Evolutionary conservation across 2,329 filamentous ascomycete genomes (phyloP).

Genomic region (Colletotrichum chrysophilum): DNA sequence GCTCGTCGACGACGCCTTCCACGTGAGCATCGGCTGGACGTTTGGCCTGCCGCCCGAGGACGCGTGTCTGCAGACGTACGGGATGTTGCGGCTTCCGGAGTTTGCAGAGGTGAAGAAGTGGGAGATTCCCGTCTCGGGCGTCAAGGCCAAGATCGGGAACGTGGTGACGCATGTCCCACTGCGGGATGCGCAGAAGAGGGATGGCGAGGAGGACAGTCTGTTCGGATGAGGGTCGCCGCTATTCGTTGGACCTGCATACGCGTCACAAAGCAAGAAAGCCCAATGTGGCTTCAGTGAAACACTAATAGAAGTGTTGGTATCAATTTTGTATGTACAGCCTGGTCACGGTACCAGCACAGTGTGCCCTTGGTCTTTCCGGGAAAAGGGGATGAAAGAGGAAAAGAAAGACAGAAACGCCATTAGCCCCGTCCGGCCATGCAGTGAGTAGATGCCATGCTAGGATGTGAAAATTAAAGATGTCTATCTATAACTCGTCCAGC

Average conservation of each 20-base stretch:
- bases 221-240: not conserved
- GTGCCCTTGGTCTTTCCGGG: not conserved
- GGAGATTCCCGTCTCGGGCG: slow-evolving; percentile 58
- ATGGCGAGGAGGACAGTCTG: not conserved
- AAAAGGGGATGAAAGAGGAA: not conserved
- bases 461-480: not conserved
- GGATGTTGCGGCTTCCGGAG: slow-evolving; percentile 27
- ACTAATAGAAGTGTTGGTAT: not conserved
- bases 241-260: not conserved
- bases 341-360: not conserved
- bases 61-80: slow-evolving; percentile 40
- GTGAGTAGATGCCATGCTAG: not conserved
- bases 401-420: not conserved
- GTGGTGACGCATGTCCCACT: slow-evolving; percentile 59
- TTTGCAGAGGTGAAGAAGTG: slow-evolving; percentile 42
- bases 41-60: slow-evolving; percentile 58
- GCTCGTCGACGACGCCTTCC: slow-evolving; percentile 64
- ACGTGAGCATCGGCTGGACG: slow-evolving; percentile 90
- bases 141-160: slow-evolving; percentile 82
- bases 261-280: not conserved
- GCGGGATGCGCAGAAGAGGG: not conserved
- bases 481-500: slow-evolving; percentile 52
- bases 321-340: not conserved
- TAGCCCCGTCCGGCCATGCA: slow-evolving; percentile 5
- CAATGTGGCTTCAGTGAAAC: not conserved